Percentiles rank a stretch among this genome's conserved stretches.
These are phyloP conservation scores for Penicillium polonicum DNA, from an alignment of 2,329 filamentous ascomycete species.

Conservation along the genomic window DNA sequence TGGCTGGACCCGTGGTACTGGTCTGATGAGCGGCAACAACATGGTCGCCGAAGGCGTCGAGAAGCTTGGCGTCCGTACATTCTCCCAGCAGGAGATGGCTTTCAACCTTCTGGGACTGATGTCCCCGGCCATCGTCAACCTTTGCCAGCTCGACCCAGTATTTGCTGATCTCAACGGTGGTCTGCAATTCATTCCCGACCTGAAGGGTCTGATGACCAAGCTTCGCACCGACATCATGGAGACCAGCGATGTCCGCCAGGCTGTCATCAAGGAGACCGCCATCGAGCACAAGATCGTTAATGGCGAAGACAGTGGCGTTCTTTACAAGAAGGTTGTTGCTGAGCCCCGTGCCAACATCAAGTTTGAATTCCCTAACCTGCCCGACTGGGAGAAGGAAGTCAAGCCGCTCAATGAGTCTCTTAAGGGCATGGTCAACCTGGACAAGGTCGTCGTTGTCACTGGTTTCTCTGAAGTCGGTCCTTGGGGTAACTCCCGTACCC, in stretches of 20 bases:
- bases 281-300: slow-evolving; percentile 98
- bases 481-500: slow-evolving; percentile 96
- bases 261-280: slow-evolving; percentile 91
- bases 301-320: slow-evolving; percentile 82
- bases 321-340: slow-evolving; percentile 92
- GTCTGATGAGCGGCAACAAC: slow-evolving; percentile 97
- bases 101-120: slow-evolving; percentile 97
- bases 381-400: slow-evolving; percentile 88
- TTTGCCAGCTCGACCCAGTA: slow-evolving; percentile 93
- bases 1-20: slow-evolving; percentile 97
- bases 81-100: slow-evolving; percentile 99
- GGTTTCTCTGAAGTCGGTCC: slow-evolving; percentile 82
- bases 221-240: slow-evolving; percentile 93
- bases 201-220: slow-evolving; percentile 91
- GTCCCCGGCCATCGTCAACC: slow-evolving; percentile 88
- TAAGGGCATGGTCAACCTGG: slow-evolving; percentile 97
- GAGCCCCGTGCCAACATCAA: slow-evolving; percentile 97
- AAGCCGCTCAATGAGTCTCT: slow-evolving; percentile 83
- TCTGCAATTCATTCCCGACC: slow-evolving; percentile 92
- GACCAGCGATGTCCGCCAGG: slow-evolving; percentile 87
- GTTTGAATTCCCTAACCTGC: slow-evolving; percentile 87
- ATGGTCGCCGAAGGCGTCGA: slow-evolving; percentile 96
- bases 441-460: slow-evolving; percentile 96
- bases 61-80: slow-evolving; percentile 93
- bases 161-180: slow-evolving; percentile 98